Evolutionary conservation across 805 yeast species (phyloP), one percentile per base, ranked within the genome.

Genomic region (Yamadazyma paraphyllophila): DNA sequence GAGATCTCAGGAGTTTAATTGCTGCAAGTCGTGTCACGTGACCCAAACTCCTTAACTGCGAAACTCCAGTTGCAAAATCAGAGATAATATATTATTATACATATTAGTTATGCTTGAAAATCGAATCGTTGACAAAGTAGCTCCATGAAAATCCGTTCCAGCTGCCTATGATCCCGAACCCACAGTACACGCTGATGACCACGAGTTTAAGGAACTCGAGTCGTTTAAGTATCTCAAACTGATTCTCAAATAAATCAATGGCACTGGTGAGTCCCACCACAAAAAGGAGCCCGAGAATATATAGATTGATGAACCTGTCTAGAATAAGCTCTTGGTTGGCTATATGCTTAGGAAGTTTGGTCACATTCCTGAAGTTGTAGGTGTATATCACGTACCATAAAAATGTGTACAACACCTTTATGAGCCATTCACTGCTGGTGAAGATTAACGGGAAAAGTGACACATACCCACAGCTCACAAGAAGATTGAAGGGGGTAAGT

Each of bases 141-240:
- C 87, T 67, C 96, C 96, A 91, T 49, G 87, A 82, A 53, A 90
- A 78, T 7, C 95, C 94, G 51, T 85, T 77, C 96, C 96, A 94
- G 41, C 96, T 81, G 37, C 88, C 75, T 7, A 91, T 71, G 6
- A 94, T 81, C 2, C 99, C 99, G 13, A 88, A 49, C 0, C 88
- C 80, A 63, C 97, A 88, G 65, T 92, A 92, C 6, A 88, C 83
- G 52, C 96, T 88, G 46, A 88, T 78, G 9, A 82, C 67, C 89
- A 94, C 88, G 52, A 92, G 71, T 39, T 88, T 81, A 47, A 88
- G 65, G 58, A 90, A 92, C 63, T 88, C 88, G 47, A 80, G 76
- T 54, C 72, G 78, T 44, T 77, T 76, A 49, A 88, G 68, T 1
- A 81, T 41, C 47, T 63, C 76, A 54, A 76, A 81, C 49, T 72